Conservation (phyloP, 2,329 filamentous ascomycete genomes). For the Raffaelea albimanens region DNA sequence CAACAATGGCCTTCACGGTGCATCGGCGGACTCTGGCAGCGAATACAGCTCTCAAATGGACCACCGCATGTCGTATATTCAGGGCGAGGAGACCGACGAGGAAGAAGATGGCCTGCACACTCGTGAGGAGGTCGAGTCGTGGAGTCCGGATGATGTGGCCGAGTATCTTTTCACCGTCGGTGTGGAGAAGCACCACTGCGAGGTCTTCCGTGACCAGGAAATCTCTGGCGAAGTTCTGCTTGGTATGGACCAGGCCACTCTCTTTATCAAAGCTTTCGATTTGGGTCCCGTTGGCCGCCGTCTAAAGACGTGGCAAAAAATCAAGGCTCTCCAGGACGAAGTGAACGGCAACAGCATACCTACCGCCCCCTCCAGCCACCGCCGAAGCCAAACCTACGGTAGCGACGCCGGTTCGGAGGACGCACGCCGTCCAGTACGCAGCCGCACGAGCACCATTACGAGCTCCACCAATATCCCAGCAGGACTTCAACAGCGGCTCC, state of each 20-base stretch:
- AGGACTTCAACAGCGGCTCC: conserved; percentile 31
- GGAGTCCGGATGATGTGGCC: conserved; percentile 75
- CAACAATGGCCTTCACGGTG: conserved; percentile 40
- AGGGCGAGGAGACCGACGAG: conserved; percentile 90
- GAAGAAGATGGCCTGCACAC: conserved; percentile 68
- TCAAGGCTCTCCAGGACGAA: conserved; percentile 84
- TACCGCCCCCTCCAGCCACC: conserved; percentile 24
- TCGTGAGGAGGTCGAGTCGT: conserved; percentile 63
- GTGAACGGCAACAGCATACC: conserved; percentile 45
- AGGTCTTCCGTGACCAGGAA: conserved; percentile 91
- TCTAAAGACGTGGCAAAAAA: conserved; percentile 93
- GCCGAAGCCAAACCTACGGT: conserved; percentile 47
- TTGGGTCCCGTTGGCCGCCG: conserved; percentile 82
- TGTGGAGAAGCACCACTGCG: conserved; percentile 82
- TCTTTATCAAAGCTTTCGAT: conserved; percentile 93
- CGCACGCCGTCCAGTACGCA: conserved; percentile 37
- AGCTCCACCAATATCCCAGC: conserved; percentile 37
- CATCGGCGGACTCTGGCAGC: conserved; percentile 69
- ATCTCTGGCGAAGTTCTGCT: conserved; percentile 89
- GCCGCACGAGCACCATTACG: conserved; percentile 49
- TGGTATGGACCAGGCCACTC: conserved; percentile 88
- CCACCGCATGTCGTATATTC: conserved; percentile 78
- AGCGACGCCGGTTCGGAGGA: conserved; percentile 52
- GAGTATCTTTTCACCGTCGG: conserved; percentile 80
- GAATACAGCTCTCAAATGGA: conserved; percentile 77